Conservation (phyloP, 352 stramenopile species). For the Globisporangium alternatum region DNA sequence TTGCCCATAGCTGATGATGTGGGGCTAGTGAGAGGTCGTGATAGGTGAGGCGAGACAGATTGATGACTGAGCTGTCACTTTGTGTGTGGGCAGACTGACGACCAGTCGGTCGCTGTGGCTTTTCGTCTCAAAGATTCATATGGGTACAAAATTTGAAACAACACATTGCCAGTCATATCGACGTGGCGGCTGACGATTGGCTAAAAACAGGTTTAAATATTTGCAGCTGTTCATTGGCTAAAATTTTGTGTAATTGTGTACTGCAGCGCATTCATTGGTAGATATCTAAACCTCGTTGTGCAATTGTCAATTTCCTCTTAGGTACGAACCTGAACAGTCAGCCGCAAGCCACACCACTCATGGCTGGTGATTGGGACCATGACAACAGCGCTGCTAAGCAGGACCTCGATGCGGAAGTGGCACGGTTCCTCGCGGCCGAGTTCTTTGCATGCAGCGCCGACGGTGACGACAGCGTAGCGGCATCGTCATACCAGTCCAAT, state of each 20-base stretch:
- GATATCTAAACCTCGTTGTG: too few relatives aligned
- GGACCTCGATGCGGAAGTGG: not conserved
- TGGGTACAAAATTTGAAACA: not conserved
- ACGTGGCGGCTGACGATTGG: not conserved
- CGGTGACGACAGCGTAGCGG: not conserved
- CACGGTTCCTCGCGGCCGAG: not conserved
- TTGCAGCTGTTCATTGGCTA: not conserved
- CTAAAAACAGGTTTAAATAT: not conserved
- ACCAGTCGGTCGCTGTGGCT: not conserved
- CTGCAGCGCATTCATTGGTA: not conserved
- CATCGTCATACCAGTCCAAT: not conserved
- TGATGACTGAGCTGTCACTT: not conserved
- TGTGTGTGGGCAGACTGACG: too few relatives aligned
- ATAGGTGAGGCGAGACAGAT: not conserved
- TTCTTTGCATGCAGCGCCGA: not conserved
- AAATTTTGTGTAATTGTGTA: not conserved
- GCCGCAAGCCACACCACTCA: not conserved
- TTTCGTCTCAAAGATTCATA: not conserved
- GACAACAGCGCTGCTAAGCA: not conserved
- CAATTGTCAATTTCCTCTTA: too few relatives aligned
- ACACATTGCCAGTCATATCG: not conserved
- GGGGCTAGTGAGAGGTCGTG: not conserved
- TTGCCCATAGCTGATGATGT: constrained; percentile 28
- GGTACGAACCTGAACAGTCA: too few relatives aligned
- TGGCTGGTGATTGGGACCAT: not conserved